Base-by-base conservation (phyloP, 306 rosid genomes). In the Sesbania bispinosa region DNA sequence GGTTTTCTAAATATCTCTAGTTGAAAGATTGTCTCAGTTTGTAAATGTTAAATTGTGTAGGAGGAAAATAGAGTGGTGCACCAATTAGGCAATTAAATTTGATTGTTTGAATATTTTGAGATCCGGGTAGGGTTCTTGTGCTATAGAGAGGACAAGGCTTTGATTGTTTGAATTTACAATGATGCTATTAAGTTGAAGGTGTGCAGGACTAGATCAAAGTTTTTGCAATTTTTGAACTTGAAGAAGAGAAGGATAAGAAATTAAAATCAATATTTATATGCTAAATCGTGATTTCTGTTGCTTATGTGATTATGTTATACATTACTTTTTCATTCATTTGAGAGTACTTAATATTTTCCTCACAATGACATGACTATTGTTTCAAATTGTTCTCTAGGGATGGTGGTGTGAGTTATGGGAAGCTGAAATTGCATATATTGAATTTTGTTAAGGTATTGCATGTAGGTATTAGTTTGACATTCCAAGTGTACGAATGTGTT, bases 401-500 rank as follows among this genome's bases (percentile, higher is more conserved):
- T 2, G 5, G 36, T 5, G 7, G 39, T 58, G 18, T 35, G 39
- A 35, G 39, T 23, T 21, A 70, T 74, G 39, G 11, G 26, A 45
- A 64, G 15, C 10, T 27, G 7, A 18, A 11, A 3, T 38, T 63
- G 7, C 24, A 32, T 62, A 23, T 16, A 4, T 9, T 75, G 39
- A 35, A 45, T 43, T 24, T 7, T 42, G 5, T 20, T 23, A 36
- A 53, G 26, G 26, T 54, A 27, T 42, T 65, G 4, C 20, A 27
- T 39, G 39, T 35, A 10, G 19, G 33, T 69, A n/a, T 29, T 64
- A 13, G 38, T 57, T 58, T 46, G 19, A 24, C 16, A 45, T 72
- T 62, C 21, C 29, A 69, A 77, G 43, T 45, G n/a, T 50, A 64
- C 29, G 41, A 3, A 10, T 39, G n/a, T 74, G 27, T 57, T 64